phyloP scores from a whole-genome alignment of 129 eudicot species.

The Arctium lappa region DNA sequence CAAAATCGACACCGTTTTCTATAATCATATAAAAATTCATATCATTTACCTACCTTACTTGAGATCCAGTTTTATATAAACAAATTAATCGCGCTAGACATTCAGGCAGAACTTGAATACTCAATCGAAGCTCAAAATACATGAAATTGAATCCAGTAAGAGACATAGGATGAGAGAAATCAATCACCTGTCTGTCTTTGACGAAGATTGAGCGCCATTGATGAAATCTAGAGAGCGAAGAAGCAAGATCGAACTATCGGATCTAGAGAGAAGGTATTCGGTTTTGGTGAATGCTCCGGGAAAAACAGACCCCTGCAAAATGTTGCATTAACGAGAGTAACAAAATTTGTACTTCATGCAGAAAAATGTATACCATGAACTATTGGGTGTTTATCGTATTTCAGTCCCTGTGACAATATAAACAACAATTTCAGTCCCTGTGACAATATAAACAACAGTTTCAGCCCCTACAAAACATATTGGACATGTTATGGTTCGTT shows the following conservation, averaged over 20 bases:
- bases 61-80: slow-evolving; percentile 2
- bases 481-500: too few relatives aligned
- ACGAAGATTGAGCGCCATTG: slow-evolving; percentile 94
- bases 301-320: neutral
- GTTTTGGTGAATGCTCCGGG: neutral
- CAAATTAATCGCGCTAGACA: neutral
- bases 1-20: neutral
- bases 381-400: neutral
- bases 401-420: neutral
- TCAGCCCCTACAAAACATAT: neutral
- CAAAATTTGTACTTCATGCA: neutral
- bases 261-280: neutral
- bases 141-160: slow-evolving; percentile 8
- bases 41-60: neutral
- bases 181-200: slow-evolving; percentile 79
- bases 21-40: neutral
- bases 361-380: neutral
- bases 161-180: slow-evolving; percentile 10
- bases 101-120: neutral
- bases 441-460: neutral
- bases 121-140: neutral
- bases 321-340: neutral
- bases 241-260: slow-evolving; percentile 7
- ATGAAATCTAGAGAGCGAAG: neutral
- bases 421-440: neutral